phyloP scores from a whole-genome alignment of 2,329 filamentous ascomycete genomes.

The Fusarium xylarioides region DNA sequence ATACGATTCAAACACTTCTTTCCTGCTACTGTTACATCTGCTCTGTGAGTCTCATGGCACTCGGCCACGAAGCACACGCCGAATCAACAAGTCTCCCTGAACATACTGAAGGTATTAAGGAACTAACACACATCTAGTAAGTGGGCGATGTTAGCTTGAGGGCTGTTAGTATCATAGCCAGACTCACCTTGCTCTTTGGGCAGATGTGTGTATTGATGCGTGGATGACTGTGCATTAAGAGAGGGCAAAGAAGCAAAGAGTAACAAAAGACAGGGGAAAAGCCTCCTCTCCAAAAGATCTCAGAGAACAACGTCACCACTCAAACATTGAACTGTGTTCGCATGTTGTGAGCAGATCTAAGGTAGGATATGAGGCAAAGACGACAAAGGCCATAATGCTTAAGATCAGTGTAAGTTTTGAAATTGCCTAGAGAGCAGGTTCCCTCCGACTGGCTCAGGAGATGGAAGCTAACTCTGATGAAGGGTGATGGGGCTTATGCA shows the following conservation, averaged over 20 bases:
- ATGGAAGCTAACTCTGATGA: neutral
- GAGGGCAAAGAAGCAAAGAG: neutral
- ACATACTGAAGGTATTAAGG: neutral
- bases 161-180: neutral
- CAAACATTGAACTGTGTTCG: neutral
- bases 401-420: no score
- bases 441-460: neutral
- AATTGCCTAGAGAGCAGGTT: neutral
- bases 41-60: neutral
- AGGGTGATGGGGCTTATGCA: rapidly evolving
- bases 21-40: neutral
- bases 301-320: rapidly evolving
- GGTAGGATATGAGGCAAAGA: neutral
- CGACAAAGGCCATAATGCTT: neutral
- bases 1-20: neutral
- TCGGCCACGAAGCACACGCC: neutral
- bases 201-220: no score
- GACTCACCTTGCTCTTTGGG: neutral
- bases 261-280: neutral
- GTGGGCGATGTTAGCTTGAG: rapidly evolving
- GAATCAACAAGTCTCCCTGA: no score
- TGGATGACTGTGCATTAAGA: neutral
- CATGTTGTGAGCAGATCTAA: neutral
- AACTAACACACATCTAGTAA: neutral
- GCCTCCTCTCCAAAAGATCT: rapidly evolving